Percentiles rank a stretch among this genome's conserved stretches.
Evolutionary conservation across 75 land plant genomes (phyloP).

Genomic region (Adiantum capillusveneris): DNA sequence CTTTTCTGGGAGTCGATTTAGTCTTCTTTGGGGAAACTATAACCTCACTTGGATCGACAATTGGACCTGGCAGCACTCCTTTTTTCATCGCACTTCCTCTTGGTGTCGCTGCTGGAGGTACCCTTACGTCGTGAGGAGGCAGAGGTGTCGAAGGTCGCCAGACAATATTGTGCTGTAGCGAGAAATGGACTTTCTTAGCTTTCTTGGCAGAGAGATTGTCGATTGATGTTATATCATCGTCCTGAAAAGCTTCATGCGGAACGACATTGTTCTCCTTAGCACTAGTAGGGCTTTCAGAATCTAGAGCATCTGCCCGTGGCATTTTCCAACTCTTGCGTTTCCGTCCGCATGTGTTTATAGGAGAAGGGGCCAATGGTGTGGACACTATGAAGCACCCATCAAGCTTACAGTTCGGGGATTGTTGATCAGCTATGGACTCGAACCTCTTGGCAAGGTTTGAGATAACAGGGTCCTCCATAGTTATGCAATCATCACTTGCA

Average conservation of each 20-base stretch:
- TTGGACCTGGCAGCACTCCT: constrained; percentile 42
- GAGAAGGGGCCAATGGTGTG: constrained; percentile 10
- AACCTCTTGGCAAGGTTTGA: constrained; percentile 31
- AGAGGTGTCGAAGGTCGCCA: constrained; percentile 42
- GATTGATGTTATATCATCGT: not conserved
- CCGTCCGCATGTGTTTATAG: constrained; percentile 4
- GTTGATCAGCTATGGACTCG: constrained; percentile 22
- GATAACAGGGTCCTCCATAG: constrained; percentile 20
- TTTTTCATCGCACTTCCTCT: constrained; percentile 48
- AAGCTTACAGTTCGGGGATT: not conserved
- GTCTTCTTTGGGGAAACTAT: not conserved
- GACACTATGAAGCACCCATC: not conserved
- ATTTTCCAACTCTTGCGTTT: constrained; percentile 1
- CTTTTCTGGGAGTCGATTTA: not conserved
- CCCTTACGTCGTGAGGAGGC: constrained; percentile 35
- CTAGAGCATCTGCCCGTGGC: not conserved
- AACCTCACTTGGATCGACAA: constrained; percentile 3
- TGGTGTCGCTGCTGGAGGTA: constrained; percentile 43
- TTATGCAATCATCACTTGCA: not conserved
- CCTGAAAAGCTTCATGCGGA: not conserved
- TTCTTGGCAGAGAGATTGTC: constrained; percentile 30
- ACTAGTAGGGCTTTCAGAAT: not conserved
- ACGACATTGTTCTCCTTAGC: not conserved
- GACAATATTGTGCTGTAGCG: constrained; percentile 38
- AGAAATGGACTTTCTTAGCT: constrained; percentile 42